Base-by-base conservation (phyloP, 176 grass and related monocot species). In the Raddia guianensis region DNA sequence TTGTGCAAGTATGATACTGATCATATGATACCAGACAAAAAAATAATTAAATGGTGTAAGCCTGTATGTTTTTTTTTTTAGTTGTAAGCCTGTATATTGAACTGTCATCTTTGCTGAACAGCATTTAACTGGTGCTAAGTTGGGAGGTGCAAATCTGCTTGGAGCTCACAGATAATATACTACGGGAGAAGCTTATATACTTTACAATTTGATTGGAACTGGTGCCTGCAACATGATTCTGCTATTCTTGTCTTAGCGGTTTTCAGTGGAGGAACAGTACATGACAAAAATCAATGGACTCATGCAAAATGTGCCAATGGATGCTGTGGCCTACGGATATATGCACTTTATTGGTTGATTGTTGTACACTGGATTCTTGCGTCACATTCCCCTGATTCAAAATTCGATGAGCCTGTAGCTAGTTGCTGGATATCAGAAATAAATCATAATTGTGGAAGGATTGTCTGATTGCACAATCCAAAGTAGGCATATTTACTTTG, bases 81-180 rank as follows among this genome's bases (percentile, higher is more conserved):
- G 4, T 2, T 63, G 2, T 1, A 74, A 73, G 10, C 40, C 27
- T 82, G 16, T 49, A 63, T 61, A 44, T 73, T 77, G 64, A 49
- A 56, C 8, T 67, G 45, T 58, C 7, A 74, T 82, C 35, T 88
- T 55, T 84, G 77, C 10, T 73, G n/a, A 66, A 78, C 87, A 98
- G 86, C 68, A 87, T 89, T 86, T 98, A 40, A 89, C 85, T 19
- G 95, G 90, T 70, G 95, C 95, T 72, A 98, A 91, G 74, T 88
- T 98, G 58, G 95, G 92, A 60, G 92, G 95, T 37, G 95, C 95
- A 71, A 98, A 94, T 98, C 86, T 98, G 52, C 83, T 94, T 73
- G 90, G 92, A 58, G 90, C 92, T 66, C 92, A 89, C 86, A 92
- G 92, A 86, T 98, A 73, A 80, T 58, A 40, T 40, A 63, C 78